Evolutionary conservation across 169 alveolate species (phyloP).

Genomic region (Eimeria brunetti): DNA sequence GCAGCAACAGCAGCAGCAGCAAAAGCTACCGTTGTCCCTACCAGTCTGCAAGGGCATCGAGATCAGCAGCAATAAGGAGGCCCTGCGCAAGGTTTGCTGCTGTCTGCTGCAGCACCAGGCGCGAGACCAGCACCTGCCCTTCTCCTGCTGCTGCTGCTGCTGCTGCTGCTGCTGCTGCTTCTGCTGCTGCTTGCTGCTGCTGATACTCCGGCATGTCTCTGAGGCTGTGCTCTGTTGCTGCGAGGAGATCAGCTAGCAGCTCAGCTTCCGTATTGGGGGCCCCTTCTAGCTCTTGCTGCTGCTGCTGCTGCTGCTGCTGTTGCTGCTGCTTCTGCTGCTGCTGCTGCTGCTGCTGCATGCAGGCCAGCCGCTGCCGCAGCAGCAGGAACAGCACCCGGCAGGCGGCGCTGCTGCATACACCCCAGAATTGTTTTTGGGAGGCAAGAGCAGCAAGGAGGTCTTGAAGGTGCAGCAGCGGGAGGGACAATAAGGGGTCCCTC

Average conservation of each 20-base stretch:
- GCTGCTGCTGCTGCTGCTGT: conserved; percentile 6
- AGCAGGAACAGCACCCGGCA: conserved; percentile 32
- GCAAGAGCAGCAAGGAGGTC: conserved; percentile 36
- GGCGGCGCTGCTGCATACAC: conserved; percentile 60
- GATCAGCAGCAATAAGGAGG: conserved; percentile 57
- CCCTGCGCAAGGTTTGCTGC: conserved; percentile 39
- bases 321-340: conserved; percentile 30
- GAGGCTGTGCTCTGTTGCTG: neutral
- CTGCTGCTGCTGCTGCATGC: conserved; percentile 32
- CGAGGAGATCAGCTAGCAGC: conserved; percentile 15
- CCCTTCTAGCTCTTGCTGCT: neutral
- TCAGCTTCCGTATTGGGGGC: conserved; percentile 28
- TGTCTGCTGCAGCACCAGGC: conserved; percentile 14
- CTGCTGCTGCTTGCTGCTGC: too few relatives aligned
- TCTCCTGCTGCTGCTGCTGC: conserved; percentile 27
- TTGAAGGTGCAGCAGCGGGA: conserved; percentile 40
- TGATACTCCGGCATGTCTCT: neutral
- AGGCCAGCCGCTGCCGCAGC: conserved; percentile 30
- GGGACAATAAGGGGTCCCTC: neutral
- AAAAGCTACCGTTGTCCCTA: neutral
- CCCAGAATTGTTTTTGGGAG: conserved; percentile 24
- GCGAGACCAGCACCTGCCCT: conserved; percentile 39
- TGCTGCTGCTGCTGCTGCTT: conserved; percentile 55
- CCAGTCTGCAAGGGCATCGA: conserved; percentile 58
- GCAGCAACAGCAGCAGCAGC: conserved; percentile 2